Evolutionary conservation across 2,329 filamentous ascomycete species (phyloP), one percentile per base, ranked within the genome.

Genomic region (Botryotinia narcissicola): DNA sequence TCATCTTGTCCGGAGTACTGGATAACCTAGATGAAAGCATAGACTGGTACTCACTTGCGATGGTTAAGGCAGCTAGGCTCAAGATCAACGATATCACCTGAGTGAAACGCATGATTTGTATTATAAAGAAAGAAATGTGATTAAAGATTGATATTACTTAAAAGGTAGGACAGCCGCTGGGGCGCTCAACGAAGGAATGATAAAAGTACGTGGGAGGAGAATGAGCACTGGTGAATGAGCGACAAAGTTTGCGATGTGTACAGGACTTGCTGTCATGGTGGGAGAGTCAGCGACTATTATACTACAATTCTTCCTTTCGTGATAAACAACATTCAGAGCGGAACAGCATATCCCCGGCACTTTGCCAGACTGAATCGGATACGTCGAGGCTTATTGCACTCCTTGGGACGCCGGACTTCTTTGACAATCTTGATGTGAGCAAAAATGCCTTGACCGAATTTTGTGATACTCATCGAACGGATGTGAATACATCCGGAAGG

Each of bases 151-250:
- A 62, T 70, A 72, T 75, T 69, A 74, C 70, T 74, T 75, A 76
- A 77, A 75, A 68, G 74, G 42, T 73, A 75, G 75, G 77, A 78
- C 78, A 75, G 77, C 78, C 78, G 74, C 78, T 80, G 67, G 79
- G 78, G 78, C 78, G 79, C 79, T 78, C 77, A 69, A 75, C 71
- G 76, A 78, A 78, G 72, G 75, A 80, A 79, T 76, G 76, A 75
- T 61, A 48, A 73, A 74, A 51, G 70, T 37, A 70, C 72, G 71
- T 69, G 71, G 70, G 72, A 74, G 74, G 73, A 77, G 75, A 74
- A 72, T 74, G 75, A 72, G n/a, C 18, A 25, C 46, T n/a, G 22
- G 18, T 40, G 57, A 72, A 35, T 32, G 51, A 48, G 48, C 32
- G 46, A 64, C 5, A 16, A 25, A 40, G 10, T 57, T 8, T 37